Conservation (phyloP, 345 rosid species). For the Eucalyptus cladocalyx region DNA sequence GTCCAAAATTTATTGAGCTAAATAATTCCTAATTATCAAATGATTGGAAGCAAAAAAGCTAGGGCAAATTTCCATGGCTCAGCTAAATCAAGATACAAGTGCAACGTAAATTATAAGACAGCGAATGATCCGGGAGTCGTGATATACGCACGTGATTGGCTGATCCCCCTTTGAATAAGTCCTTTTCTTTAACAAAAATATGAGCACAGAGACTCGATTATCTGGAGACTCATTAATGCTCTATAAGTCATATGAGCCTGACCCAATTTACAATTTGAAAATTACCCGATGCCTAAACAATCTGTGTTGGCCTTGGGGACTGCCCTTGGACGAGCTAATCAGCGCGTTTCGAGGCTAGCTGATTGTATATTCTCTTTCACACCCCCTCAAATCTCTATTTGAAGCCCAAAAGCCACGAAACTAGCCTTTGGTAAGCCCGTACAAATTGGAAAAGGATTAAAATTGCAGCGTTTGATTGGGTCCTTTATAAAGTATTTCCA, state of each 20-base stretch:
- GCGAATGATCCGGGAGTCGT: neutral
- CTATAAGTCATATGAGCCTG: neutral
- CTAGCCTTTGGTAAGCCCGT: neutral
- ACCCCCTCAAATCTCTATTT: neutral
- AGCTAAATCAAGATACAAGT: too few relatives aligned
- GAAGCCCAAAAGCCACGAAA: too few relatives aligned
- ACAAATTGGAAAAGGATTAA: neutral
- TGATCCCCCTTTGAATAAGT: neutral
- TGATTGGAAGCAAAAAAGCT: neutral
- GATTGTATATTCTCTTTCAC: neutral
- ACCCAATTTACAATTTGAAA: neutral
- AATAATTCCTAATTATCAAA: neutral
- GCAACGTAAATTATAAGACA: accelerated
- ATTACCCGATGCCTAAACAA: accelerated
- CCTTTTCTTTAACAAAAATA: too few relatives aligned
- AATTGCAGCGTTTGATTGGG: neutral
- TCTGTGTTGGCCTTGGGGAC: neutral
- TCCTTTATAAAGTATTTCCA: neutral
- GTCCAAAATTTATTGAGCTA: neutral
- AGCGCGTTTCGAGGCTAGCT: accelerated
- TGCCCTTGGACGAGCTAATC: neutral
- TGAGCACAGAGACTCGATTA: accelerated
- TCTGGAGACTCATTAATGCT: neutral
- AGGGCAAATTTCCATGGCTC: neutral
- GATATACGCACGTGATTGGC: neutral